These are phyloP conservation scores for Pseudogymnoascus sp. DNA, from an alignment of 2,329 filamentous ascomycete genomes.

Conservation along the genomic window DNA sequence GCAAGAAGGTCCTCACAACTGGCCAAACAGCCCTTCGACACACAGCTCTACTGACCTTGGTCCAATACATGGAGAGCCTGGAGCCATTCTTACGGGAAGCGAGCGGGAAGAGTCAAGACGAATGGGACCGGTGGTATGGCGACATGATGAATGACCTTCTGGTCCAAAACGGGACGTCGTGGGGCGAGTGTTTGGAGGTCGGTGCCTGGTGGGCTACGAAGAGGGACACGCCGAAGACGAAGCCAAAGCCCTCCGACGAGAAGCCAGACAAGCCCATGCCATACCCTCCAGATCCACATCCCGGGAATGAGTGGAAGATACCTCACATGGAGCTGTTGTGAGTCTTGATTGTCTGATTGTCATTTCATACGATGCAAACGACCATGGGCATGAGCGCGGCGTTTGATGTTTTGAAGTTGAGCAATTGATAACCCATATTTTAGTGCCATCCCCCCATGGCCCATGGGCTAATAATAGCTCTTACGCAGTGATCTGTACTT, in stretches of 20 bases:
- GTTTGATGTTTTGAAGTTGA: neutral
- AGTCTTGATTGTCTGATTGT: neutral
- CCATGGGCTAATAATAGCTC: neutral
- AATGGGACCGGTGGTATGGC: constrained; percentile 86
- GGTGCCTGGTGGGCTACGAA: constrained; percentile 90
- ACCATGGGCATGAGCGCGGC: neutral
- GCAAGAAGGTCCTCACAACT: constrained; percentile 30
- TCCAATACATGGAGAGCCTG: constrained; percentile 77
- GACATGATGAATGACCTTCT: constrained; percentile 82
- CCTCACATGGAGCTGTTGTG: constrained; percentile 2
- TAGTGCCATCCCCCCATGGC: neutral
- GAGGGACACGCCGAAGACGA: constrained; percentile 18
- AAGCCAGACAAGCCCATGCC: constrained; percentile 4
- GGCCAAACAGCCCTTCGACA: constrained; percentile 68
- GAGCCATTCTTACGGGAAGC: constrained; percentile 76
- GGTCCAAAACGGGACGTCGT: constrained; percentile 68
- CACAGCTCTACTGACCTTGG: constrained; percentile 73
- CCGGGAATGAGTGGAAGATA: constrained; percentile 9
- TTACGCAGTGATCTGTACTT: constrained; percentile 71
- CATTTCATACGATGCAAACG: constrained; percentile 2
- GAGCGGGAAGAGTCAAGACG: constrained; percentile 80
- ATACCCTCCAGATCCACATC: constrained; percentile 6
- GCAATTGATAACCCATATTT: constrained; percentile 3
- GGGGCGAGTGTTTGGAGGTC: constrained; percentile 78
- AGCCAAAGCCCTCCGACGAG: neutral